Conservation (phyloP, 352 stramenopile species). For the Phytophthora hybrid region DNA sequence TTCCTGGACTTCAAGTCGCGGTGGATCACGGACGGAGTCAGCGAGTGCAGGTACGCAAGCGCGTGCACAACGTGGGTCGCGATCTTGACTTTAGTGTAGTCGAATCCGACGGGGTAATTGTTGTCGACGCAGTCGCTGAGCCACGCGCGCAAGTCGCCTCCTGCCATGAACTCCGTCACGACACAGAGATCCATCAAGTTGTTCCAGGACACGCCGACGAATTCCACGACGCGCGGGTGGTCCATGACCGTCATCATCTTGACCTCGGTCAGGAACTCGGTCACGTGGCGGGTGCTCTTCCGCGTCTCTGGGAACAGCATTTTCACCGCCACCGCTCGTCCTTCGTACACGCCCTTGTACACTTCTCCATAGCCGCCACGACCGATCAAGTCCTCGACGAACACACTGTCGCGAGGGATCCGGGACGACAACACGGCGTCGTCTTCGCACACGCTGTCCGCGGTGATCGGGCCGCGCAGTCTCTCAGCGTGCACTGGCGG, state of each 20-base stretch:
- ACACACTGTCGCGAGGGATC: slow-evolving; percentile 52
- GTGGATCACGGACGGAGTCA: slow-evolving; percentile 51
- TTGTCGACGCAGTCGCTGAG: slow-evolving; percentile 44
- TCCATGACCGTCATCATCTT: slow-evolving; percentile 60
- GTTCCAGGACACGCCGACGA: slow-evolving; percentile 67
- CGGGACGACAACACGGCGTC: slow-evolving; percentile 50
- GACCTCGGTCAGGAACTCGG: slow-evolving; percentile 60
- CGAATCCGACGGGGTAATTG: slow-evolving; percentile 38
- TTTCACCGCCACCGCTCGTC: slow-evolving; percentile 56
- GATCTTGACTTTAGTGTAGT: slow-evolving; percentile 50
- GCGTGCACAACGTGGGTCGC: slow-evolving; percentile 48
- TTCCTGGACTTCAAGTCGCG: slow-evolving; percentile 65
- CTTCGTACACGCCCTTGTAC: slow-evolving; percentile 51
- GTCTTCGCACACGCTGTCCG: slow-evolving; percentile 55
- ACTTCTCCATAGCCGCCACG: slow-evolving; percentile 66
- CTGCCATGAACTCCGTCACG: slow-evolving; percentile 70
- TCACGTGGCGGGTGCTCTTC: slow-evolving; percentile 49
- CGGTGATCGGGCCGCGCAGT: slow-evolving; percentile 38
- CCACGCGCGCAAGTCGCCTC: slow-evolving; percentile 59
- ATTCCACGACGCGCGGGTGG: slow-evolving; percentile 57
- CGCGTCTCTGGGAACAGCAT: slow-evolving; percentile 53
- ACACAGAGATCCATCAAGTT: slow-evolving; percentile 64
- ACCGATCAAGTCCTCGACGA: slow-evolving; percentile 49
- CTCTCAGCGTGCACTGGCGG: slow-evolving; percentile 29
- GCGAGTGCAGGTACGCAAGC: slow-evolving; percentile 56